Percentiles rank a stretch among this genome's conserved stretches.
These are phyloP conservation scores for Erysiphe pisi DNA, from an alignment of 2,329 filamentous ascomycete species.

Conservation along the genomic window DNA sequence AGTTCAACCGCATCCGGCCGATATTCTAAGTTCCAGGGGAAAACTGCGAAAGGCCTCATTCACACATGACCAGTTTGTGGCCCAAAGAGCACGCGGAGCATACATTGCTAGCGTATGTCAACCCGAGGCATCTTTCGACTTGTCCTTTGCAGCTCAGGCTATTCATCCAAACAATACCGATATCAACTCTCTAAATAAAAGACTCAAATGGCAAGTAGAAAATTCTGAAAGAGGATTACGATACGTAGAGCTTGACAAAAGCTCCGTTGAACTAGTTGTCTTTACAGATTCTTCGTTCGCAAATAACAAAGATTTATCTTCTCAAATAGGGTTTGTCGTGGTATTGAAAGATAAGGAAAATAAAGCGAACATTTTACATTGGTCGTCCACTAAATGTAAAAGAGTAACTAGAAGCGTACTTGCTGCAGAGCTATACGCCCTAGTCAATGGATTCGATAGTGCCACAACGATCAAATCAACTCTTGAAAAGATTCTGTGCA, in stretches of 20 bases:
- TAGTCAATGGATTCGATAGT: not conserved
- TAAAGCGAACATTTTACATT: not conserved
- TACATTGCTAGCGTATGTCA: not conserved
- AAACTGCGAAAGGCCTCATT: not conserved
- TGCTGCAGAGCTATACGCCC: not conserved
- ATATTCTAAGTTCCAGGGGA: not conserved
- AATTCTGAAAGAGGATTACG: not conserved
- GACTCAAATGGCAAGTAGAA: slow-evolving; percentile 15
- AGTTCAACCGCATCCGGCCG: not conserved
- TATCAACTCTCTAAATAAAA: not conserved
- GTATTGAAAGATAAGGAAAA: not conserved
- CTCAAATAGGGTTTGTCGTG: not conserved
- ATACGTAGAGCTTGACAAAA: not conserved
- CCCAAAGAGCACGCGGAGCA: slow-evolving; percentile 1
- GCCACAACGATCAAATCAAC: not conserved
- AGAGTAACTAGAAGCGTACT: slow-evolving; percentile 27
- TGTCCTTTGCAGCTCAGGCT: not conserved
- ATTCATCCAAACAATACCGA: not conserved
- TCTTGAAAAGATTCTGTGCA: not conserved
- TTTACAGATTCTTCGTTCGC: slow-evolving; percentile 18
- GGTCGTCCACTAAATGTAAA: slow-evolving; percentile 8
- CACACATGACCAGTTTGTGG: not conserved
- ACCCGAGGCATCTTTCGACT: not conserved
- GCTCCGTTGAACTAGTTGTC: not conserved
- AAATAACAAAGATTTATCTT: slow-evolving; percentile 5